Base-by-base conservation (phyloP, 2,329 filamentous ascomycete genomes). In the Aspergillus fumigatiaffinis region DNA sequence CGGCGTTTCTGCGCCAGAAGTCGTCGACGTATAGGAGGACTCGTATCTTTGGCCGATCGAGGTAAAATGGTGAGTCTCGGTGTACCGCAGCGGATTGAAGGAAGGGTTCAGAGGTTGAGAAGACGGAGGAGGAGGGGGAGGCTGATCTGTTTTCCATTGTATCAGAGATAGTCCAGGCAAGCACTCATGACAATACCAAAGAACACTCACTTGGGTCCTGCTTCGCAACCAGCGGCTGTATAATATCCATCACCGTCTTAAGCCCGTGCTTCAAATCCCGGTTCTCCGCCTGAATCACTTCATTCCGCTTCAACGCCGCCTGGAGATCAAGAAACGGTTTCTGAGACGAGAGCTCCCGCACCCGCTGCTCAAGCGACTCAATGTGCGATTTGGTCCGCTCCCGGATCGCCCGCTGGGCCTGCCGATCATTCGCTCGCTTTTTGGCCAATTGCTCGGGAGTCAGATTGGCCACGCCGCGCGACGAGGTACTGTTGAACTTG, bases 391-490 rank as follows among this genome's bases (percentile, higher is more conserved):
- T 91, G 28, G 90, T 94, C 55, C 91, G 85, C 76, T 93, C 89
- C 46, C 91, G 83, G 58, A 95, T 94, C 42, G 90, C 90, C 51
- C 91, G 84, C 72, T 96, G 91, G 29, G 91, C 91, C 73, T 95
- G 90, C 57, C 91, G 87, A 71, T 95, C 91, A 83, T 96, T 96
- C 68, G 91, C 90, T 62, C 92, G 84, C 79, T 96, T 97, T 74
- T 92, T 89, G 29, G 89, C 90, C 58, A 96, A 84, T 76, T 96
- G 92, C 60, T 92, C 89, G 5, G 91, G 89, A 10, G 91, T 95
- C 70, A 96, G 82, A 68, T 90, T 93, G 62, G 91, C 91, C 55
- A 96, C 92, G 62, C 90, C 92, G 64, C 91, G 85, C 58, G 88
- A 78, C 49, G 74, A 73, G 25, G 72, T 63, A 56, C 66, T 73